Conservation (phyloP, 192 early-diverging fungal species). For the Phycomyces blakesleeanus region DNA sequence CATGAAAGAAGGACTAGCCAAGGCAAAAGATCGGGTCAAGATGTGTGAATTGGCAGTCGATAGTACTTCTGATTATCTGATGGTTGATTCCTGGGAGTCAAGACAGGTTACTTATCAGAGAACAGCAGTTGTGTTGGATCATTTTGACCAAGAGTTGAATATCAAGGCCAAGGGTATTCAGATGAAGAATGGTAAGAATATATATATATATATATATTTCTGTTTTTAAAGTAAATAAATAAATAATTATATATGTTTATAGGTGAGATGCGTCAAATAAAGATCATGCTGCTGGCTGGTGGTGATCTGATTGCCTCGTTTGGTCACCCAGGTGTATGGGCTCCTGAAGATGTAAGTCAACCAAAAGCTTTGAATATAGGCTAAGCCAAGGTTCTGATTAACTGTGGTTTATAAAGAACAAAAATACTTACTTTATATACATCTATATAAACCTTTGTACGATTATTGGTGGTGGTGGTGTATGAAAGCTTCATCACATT, state of each 20-base stretch:
- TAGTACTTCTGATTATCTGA: constrained; percentile 84
- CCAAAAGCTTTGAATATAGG: no score
- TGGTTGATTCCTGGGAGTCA: constrained; percentile 96
- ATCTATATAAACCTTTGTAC: no score
- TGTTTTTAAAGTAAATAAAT: no score
- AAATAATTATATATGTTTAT: no score
- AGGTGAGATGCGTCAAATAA: constrained; percentile 58
- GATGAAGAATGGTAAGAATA: constrained; percentile 47
- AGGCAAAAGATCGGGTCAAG: constrained; percentile 78
- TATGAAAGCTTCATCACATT: constrained; percentile 75
- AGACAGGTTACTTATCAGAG: constrained; percentile 73
- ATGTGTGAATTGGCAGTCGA: constrained; percentile 92
- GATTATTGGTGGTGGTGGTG: no score
- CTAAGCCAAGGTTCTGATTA: no score
- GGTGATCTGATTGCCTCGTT: constrained; percentile 97
- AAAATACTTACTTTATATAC: no score
- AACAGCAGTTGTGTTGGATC: constrained; percentile 89
- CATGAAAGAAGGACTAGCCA: constrained; percentile 86
- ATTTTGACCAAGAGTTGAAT: constrained; percentile 91
- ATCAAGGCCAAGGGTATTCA: constrained; percentile 58
- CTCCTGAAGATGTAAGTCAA: constrained; percentile 81
- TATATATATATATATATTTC: background rate
- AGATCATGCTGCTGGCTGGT: constrained; percentile 91
- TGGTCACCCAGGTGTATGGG: constrained; percentile 86
- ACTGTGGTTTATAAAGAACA: no score